phyloP scores from a whole-genome alignment of 2,329 filamentous ascomycete genomes.

The Zasmidium cellare region DNA sequence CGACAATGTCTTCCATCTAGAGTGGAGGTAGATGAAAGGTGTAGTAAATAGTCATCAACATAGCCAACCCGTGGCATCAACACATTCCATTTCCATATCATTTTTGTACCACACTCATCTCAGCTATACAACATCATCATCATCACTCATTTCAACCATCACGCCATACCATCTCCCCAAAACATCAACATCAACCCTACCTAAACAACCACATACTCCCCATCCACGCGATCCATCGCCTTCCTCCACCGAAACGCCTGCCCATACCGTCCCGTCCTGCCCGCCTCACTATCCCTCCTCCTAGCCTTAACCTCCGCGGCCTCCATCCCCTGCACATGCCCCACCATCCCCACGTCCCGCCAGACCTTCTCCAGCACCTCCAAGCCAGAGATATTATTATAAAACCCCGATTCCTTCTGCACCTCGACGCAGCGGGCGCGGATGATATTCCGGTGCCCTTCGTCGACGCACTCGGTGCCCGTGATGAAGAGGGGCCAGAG shows the following conservation, averaged over 20 bases:
- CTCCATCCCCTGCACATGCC: slow-evolving; percentile 23
- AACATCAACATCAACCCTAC: too few relatives aligned
- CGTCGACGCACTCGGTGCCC: slow-evolving; percentile 83
- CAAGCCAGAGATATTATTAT: slow-evolving; percentile 85
- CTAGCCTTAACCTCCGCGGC: slow-evolving; percentile 30
- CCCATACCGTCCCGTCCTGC: slow-evolving; percentile 30
- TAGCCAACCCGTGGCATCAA: too few relatives aligned
- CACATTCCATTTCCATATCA: too few relatives aligned
- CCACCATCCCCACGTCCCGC: slow-evolving; percentile 46
- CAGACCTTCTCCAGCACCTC: slow-evolving; percentile 85
- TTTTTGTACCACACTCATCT: too few relatives aligned
- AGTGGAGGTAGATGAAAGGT: neutral
- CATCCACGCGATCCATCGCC: slow-evolving; percentile 52
- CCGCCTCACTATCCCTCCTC: slow-evolving; percentile 27
- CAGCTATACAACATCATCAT: neutral
- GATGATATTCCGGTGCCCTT: slow-evolving; percentile 75
- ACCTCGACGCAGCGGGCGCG: slow-evolving; percentile 81
- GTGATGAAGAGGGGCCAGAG: slow-evolving; percentile 92
- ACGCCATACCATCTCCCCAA: too few relatives aligned
- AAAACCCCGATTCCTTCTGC: slow-evolving; percentile 84
- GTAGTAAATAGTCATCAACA: too few relatives aligned
- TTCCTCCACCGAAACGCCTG: slow-evolving; percentile 51
- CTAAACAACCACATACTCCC: slow-evolving; percentile 51
- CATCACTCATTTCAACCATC: neutral
- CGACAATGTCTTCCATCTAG: too few relatives aligned